Evolutionary conservation across 257 asterid genomes (phyloP).

Genomic region (Nicotiana paniculata): DNA sequence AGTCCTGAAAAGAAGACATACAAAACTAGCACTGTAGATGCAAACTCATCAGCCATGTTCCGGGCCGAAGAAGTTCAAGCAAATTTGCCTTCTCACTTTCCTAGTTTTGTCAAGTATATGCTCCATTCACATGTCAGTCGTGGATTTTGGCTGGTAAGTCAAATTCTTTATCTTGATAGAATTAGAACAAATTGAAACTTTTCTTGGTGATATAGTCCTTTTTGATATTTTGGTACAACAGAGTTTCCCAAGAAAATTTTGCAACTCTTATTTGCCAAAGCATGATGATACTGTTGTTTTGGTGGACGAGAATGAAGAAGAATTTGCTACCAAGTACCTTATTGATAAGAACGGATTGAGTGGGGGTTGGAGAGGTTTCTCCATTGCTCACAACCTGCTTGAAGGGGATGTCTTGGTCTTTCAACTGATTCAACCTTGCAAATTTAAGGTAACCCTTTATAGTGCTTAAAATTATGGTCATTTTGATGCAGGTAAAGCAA

Average conservation of each 20-base stretch:
- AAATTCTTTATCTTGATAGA: background rate
- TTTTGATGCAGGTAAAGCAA: background rate
- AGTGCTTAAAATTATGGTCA: background rate
- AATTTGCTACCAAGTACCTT: conserved; percentile 37
- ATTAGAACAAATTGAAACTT: background rate
- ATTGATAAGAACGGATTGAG: conserved; percentile 39
- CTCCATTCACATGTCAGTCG: conserved; percentile 50
- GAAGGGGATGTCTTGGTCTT: conserved; percentile 62
- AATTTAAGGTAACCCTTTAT: conserved; percentile 44
- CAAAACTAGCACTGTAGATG: conserved; percentile 5
- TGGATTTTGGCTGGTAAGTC: conserved; percentile 58
- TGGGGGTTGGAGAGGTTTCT: conserved; percentile 73
- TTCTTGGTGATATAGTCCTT: background rate
- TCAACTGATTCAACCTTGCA: conserved; percentile 47
- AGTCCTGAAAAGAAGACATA: conserved; percentile 23
- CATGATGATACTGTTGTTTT: conserved; percentile 36
- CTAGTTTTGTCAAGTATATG: conserved; percentile 46
- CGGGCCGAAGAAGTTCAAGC: conserved; percentile 38
- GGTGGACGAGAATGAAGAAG: conserved; percentile 43
- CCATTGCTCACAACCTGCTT: conserved; percentile 49
- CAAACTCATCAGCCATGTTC: conserved; percentile 20
- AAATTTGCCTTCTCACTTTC: conserved; percentile 28
- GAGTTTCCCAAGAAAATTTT: conserved; percentile 49
- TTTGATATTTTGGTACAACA: conserved; percentile 15
- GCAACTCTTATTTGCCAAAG: conserved; percentile 46